Percentiles rank a stretch among this genome's conserved stretches.
These are phyloP conservation scores for Chalaropsis thielavioides DNA, from an alignment of 2,329 filamentous ascomycete genomes.

Conservation along the genomic window DNA sequence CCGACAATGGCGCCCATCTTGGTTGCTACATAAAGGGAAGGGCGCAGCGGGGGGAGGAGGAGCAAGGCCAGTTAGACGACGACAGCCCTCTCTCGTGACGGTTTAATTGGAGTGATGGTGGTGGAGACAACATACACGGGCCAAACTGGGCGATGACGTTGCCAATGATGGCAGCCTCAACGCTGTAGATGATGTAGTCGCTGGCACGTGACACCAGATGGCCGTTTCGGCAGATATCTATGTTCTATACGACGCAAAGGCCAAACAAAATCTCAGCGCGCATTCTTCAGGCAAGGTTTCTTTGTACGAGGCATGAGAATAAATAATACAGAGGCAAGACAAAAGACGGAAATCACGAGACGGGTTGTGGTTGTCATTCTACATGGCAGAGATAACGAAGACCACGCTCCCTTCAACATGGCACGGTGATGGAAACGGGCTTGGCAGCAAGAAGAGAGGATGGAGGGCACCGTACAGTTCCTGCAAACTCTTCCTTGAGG, in stretches of 20 bases:
- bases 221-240: slow-evolving; percentile 86
- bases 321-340: slow-evolving; percentile 5
- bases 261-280: slow-evolving; percentile 35
- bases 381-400: slow-evolving; percentile 9
- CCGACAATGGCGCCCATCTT: slow-evolving; percentile 92
- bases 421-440: background rate
- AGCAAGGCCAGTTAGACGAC: background rate
- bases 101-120: slow-evolving; percentile 18
- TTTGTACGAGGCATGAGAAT: slow-evolving; percentile 4
- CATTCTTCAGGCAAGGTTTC: slow-evolving; percentile 19
- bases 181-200: slow-evolving; percentile 98
- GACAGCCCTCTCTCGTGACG: background rate
- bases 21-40: slow-evolving; percentile 48
- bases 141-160: slow-evolving; percentile 77
- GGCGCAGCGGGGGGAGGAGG: slow-evolving; percentile 7
- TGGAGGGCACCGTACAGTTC: slow-evolving; percentile 51
- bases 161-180: slow-evolving; percentile 85
- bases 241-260: slow-evolving; percentile 40
- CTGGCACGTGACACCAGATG: slow-evolving; percentile 89
- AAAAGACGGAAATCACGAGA: slow-evolving; percentile 21
- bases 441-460: slow-evolving; percentile 21
- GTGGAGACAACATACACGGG: slow-evolving; percentile 50
- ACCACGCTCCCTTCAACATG: background rate
- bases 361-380: slow-evolving; percentile 20
- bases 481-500: slow-evolving; percentile 66